These are phyloP conservation scores for Cyclotella sp. DNA, from an alignment of 108 stramenopile genomes.

Conservation along the genomic window DNA sequence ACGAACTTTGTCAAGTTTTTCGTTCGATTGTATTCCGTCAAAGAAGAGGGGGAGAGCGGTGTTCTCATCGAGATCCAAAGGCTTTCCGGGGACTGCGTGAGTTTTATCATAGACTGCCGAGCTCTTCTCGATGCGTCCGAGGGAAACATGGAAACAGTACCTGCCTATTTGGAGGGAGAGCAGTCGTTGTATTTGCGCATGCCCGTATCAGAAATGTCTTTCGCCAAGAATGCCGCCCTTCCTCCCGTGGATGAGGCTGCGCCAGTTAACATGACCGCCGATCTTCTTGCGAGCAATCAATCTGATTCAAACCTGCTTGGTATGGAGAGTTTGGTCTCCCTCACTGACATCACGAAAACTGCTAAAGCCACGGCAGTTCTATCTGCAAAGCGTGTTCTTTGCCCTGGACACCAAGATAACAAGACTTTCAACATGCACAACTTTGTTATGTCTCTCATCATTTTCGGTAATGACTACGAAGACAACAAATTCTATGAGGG, in stretches of 20 bases:
- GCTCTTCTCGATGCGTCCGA: constrained; percentile 76
- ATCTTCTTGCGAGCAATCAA: constrained; percentile 56
- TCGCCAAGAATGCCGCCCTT: constrained; percentile 43
- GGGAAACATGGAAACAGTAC: constrained; percentile 35
- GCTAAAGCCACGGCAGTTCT: constrained; percentile 45
- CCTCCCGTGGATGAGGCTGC: constrained; percentile 46
- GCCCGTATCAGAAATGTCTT: constrained; percentile 67
- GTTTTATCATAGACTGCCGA: constrained; percentile 73
- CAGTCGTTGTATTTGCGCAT: constrained; percentile 35
- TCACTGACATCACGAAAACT: constrained; percentile 71
- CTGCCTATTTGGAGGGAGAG: neutral
- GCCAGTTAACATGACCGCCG: constrained; percentile 50
- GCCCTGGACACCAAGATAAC: constrained; percentile 31
- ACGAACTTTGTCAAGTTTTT: constrained; percentile 71
- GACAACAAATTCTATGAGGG: constrained; percentile 45
- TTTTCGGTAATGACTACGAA: constrained; percentile 40
- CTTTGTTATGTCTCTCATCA: constrained; percentile 60
- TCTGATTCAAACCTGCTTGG: constrained; percentile 67
- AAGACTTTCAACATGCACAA: constrained; percentile 44
- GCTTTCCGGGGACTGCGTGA: constrained; percentile 59
- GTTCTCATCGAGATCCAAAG: constrained; percentile 78
- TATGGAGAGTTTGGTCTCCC: constrained; percentile 64
- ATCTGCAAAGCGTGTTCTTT: constrained; percentile 40
- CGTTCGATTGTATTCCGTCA: constrained; percentile 64
- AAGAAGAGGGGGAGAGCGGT: constrained; percentile 43